phyloP scores from a whole-genome alignment of 2,329 filamentous ascomycete genomes.

The Colletotrichum lupini region DNA sequence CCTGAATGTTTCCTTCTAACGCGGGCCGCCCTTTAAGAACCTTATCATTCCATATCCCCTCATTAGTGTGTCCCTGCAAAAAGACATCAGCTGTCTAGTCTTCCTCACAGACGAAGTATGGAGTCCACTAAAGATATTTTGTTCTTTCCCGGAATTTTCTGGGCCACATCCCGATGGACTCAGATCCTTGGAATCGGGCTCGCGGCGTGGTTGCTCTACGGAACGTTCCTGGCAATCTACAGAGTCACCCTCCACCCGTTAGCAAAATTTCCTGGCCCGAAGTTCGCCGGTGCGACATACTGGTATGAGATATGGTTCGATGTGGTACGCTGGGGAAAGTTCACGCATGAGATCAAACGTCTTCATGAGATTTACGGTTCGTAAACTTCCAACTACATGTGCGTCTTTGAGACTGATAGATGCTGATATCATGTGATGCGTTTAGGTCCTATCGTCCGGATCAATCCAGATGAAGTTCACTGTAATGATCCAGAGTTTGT shows the following conservation, averaged over 20 bases:
- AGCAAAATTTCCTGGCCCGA: slow-evolving; percentile 38
- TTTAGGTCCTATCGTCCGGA: slow-evolving; percentile 42
- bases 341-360: slow-evolving; percentile 34
- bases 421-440: neutral
- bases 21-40: neutral
- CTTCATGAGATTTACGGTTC: slow-evolving; percentile 39
- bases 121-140: too few relatives aligned
- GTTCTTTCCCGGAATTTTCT: neutral
- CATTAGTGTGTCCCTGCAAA: neutral
- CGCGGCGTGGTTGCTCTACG: slow-evolving; percentile 3
- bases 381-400: slow-evolving; percentile 26
- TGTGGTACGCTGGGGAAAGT: slow-evolving; percentile 33
- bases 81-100: neutral
- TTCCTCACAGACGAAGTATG: neutral
- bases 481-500: slow-evolving; percentile 42
- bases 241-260: slow-evolving; percentile 37
- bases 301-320: slow-evolving; percentile 42
- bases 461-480: slow-evolving; percentile 43
- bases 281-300: slow-evolving; percentile 38
- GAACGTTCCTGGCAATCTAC: slow-evolving; percentile 27
- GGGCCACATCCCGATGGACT: neutral
- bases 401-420: neutral
- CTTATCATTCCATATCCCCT: neutral
- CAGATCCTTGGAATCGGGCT: neutral
- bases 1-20: neutral